A percentile compares a stretch with the other conserved stretches of the same genome.
Evolutionary conservation across 2,329 filamentous ascomycete species (phyloP).

Genomic region (Epichloe festucae): DNA sequence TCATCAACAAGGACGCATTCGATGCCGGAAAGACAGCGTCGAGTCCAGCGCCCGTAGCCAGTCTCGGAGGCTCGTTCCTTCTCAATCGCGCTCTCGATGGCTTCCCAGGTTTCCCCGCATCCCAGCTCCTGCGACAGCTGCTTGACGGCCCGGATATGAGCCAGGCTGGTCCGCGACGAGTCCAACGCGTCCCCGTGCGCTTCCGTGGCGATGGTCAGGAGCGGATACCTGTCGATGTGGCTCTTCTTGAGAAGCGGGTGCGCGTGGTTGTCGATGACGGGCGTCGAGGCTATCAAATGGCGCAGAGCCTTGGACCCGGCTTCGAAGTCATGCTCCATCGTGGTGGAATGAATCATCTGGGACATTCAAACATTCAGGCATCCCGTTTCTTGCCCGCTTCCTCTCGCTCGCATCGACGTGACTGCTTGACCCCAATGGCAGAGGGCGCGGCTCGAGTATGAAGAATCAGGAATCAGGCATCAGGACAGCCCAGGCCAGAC

Average conservation of each 20-base stretch:
- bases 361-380: too few species aligned
- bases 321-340: neutral
- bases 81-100: constrained; percentile 31
- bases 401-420: too few species aligned
- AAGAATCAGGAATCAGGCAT: too few species aligned
- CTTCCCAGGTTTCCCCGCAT: constrained; percentile 50
- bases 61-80: constrained; percentile 23
- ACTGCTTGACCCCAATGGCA: too few species aligned
- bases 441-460: too few species aligned
- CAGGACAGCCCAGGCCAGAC: too few species aligned
- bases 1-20: constrained; percentile 70
- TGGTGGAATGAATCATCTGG: neutral
- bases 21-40: constrained; percentile 56
- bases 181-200: constrained; percentile 55
- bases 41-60: constrained; percentile 43
- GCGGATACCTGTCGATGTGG: constrained; percentile 31
- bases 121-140: constrained; percentile 54
- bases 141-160: constrained; percentile 56
- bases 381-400: too few species aligned
- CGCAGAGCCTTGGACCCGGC: constrained; percentile 13
- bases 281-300: constrained; percentile 36
- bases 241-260: constrained; percentile 51
- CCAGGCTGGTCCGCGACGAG: constrained; percentile 47
- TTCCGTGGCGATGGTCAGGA: constrained; percentile 56
- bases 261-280: constrained; percentile 62